These are phyloP conservation scores for Boletus bicolor DNA, from an alignment of 768 basidiomycete genomes.

Conservation along the genomic window DNA sequence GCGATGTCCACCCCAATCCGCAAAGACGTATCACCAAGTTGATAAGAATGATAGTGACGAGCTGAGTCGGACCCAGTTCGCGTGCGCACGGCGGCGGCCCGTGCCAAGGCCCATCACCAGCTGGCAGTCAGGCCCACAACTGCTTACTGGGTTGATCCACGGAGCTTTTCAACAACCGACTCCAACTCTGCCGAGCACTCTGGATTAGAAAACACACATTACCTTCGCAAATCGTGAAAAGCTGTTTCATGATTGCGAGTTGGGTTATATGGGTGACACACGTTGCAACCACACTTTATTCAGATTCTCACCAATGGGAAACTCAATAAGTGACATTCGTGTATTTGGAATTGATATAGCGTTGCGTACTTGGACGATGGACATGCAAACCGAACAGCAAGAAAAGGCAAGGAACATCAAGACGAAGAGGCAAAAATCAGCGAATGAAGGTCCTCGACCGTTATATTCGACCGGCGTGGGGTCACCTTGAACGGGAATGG, in stretches of 20 bases:
- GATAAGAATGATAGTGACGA: background rate
- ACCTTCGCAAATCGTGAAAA: background rate
- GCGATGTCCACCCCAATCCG: background rate
- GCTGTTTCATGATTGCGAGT: too few species aligned
- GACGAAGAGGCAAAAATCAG: background rate
- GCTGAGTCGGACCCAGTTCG: too few species aligned
- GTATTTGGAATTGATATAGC: background rate
- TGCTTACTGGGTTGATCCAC: background rate
- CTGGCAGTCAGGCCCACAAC: background rate
- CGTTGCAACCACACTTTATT: background rate
- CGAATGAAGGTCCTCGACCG: slow-evolving; percentile 3
- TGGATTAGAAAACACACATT: too few species aligned
- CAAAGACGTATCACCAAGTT: background rate
- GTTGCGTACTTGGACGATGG: background rate
- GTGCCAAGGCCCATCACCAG: too few species aligned
- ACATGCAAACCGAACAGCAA: background rate
- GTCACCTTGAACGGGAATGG: slow-evolving; percentile 14
- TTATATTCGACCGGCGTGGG: slow-evolving; percentile 4
- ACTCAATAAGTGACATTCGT: background rate
- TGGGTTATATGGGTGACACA: too few species aligned
- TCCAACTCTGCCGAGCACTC: too few species aligned
- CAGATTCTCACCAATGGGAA: background rate
- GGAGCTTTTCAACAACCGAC: background rate
- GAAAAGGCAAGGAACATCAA: background rate
- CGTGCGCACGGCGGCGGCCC: too few species aligned